A percentile compares a stretch with the other conserved stretches of the same genome.
Conservation (phyloP, 345 rosid species). For the Populus tremula region DNA sequence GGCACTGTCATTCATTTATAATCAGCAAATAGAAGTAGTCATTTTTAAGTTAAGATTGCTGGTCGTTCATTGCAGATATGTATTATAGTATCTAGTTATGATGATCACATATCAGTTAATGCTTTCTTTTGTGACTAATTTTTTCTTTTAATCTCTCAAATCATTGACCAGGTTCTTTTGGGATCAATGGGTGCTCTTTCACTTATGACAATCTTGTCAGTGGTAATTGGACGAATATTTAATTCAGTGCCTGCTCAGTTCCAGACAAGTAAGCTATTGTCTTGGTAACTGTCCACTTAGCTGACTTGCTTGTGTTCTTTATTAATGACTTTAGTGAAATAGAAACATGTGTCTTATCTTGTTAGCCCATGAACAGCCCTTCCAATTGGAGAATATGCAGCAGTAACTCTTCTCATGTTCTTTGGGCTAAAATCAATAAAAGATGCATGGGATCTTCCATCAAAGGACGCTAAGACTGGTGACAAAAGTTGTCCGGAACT, state of each 20-base stretch:
- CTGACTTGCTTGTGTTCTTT: conserved; percentile 3
- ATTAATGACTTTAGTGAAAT: neutral
- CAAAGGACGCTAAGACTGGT: conserved; percentile 49
- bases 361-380: conserved; percentile 53
- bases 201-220: conserved; percentile 90
- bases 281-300: neutral
- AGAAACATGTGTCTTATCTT: conserved; percentile 3
- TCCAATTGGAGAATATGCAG: conserved; percentile 98
- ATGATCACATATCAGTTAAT: neutral
- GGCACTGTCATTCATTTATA: neutral
- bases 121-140: neutral
- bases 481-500: conserved; percentile 57
- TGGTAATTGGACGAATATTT: conserved; percentile 83
- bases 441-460: conserved; percentile 93
- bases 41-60: neutral
- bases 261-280: conserved; percentile 71
- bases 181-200: conserved; percentile 98
- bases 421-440: conserved; percentile 95
- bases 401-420: conserved; percentile 78
- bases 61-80: neutral
- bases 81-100: neutral
- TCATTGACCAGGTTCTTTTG: conserved; percentile 78
- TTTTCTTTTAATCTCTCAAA: conserved; percentile 12
- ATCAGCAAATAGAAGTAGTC: neutral
- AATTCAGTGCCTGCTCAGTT: conserved; percentile 96